A percentile compares a stretch with the other conserved stretches of the same genome.
phyloP scores from a whole-genome alignment of 257 asterid species.

The Solanum arcanum region DNA sequence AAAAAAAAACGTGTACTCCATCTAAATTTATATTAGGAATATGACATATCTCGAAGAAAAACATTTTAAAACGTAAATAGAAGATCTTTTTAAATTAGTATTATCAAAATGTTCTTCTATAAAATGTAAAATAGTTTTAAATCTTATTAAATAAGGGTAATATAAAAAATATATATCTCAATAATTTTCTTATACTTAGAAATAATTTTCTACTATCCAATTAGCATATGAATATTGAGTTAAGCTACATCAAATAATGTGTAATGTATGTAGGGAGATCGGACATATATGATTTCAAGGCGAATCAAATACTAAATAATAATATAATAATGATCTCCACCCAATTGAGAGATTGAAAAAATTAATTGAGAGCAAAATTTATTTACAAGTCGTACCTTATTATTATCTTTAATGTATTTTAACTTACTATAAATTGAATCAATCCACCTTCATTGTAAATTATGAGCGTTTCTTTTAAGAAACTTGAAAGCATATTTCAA shows the following conservation, averaged over 20 bases:
- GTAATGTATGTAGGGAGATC: background rate
- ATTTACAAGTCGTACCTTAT: background rate
- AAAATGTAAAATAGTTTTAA: no score
- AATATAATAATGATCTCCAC: background rate
- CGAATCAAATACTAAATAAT: background rate
- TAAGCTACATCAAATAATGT: background rate
- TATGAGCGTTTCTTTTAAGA: background rate
- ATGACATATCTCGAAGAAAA: background rate
- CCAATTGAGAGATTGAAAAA: background rate
- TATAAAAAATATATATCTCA: no score
- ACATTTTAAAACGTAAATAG: no score
- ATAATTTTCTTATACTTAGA: no score
- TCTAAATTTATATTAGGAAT: background rate
- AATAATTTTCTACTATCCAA: background rate
- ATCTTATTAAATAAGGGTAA: no score
- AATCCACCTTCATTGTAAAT: background rate
- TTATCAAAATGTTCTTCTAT: no score
- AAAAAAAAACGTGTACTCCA: background rate
- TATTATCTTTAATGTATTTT: background rate
- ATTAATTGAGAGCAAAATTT: background rate
- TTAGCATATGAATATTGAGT: background rate
- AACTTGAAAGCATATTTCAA: background rate
- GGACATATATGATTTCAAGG: background rate
- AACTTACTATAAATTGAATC: background rate
- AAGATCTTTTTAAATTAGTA: no score